These are phyloP conservation scores for Imleria badia DNA, from an alignment of 768 basidiomycete genomes.

Conservation along the genomic window DNA sequence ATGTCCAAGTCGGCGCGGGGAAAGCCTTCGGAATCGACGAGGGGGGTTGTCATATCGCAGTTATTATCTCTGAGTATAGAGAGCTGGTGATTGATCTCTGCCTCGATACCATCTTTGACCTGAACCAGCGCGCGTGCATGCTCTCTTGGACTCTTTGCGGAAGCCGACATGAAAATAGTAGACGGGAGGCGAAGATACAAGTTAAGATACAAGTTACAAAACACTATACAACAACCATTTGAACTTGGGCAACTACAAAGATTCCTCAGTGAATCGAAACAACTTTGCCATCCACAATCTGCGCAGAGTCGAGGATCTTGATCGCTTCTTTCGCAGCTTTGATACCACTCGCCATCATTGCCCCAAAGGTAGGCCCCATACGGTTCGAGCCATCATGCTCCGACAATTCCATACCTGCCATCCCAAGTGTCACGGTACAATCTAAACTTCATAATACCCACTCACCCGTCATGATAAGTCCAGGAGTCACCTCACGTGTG, in stretches of 20 bases:
- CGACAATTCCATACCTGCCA: slow-evolving; percentile 76
- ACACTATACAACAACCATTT: neutral
- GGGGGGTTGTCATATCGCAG: slow-evolving; percentile 65
- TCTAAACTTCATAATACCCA: neutral
- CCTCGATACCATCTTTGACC: slow-evolving; percentile 71
- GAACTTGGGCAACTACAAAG: too few relatives aligned
- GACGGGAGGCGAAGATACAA: neutral
- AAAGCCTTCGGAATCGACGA: slow-evolving; percentile 87
- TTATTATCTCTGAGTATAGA: slow-evolving; percentile 63
- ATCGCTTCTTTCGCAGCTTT: slow-evolving; percentile 69
- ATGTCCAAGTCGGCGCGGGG: slow-evolving; percentile 86
- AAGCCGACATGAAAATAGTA: slow-evolving; percentile 36
- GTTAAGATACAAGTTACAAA: slow-evolving; percentile 3
- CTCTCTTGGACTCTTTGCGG: slow-evolving; percentile 48
- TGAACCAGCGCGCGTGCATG: slow-evolving; percentile 64
- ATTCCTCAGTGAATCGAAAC: slow-evolving; percentile 31
- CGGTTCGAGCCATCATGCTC: slow-evolving; percentile 80
- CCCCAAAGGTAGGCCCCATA: slow-evolving; percentile 78
- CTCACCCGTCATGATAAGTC: slow-evolving; percentile 71
- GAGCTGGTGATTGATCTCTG: slow-evolving; percentile 61
- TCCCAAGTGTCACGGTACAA: neutral
- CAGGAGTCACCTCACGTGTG: slow-evolving; percentile 74
- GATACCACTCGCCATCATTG: slow-evolving; percentile 76
- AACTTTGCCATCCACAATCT: slow-evolving; percentile 56
- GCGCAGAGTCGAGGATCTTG: slow-evolving; percentile 46